Evolutionary conservation across 2,329 filamentous ascomycete species (phyloP).

Genomic region (Xylariaceae sp.): DNA sequence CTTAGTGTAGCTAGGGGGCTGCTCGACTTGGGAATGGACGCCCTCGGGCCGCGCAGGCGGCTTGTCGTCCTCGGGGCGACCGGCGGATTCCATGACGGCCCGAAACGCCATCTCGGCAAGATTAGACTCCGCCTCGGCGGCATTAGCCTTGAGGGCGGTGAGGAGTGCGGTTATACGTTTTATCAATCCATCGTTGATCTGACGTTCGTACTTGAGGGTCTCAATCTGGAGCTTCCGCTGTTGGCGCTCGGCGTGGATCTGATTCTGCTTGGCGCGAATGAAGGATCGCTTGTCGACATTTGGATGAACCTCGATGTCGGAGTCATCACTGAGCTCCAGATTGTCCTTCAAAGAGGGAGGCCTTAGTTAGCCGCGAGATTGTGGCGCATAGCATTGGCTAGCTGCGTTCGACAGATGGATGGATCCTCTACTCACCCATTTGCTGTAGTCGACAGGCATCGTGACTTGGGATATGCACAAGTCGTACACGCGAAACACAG

Average conservation of each 20-base stretch:
- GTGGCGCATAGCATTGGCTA: background rate
- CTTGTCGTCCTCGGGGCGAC: constrained; percentile 65
- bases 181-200: constrained; percentile 87
- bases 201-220: constrained; percentile 84
- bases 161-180: constrained; percentile 77
- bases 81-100: constrained; percentile 75
- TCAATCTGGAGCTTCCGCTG: constrained; percentile 85
- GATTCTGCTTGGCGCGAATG: constrained; percentile 94
- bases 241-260: constrained; percentile 87
- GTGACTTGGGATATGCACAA: constrained; percentile 17
- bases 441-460: constrained; percentile 58
- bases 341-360: constrained; percentile 55
- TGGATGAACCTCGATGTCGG: constrained; percentile 95
- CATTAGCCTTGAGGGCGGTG: constrained; percentile 66
- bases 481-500: background rate
- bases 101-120: constrained; percentile 84
- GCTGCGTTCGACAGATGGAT: background rate
- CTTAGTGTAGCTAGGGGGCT: constrained; percentile 79
- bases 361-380: constrained; percentile 9
- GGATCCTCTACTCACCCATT: constrained; percentile 49
- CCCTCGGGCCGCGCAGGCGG: constrained; percentile 71
- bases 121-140: constrained; percentile 58
- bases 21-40: constrained; percentile 68
- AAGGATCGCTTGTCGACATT: constrained; percentile 99
- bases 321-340: constrained; percentile 96